A percentile compares a stretch with the other conserved stretches of the same genome.
Conservation (phyloP, 768 basidiomycete species). For the Mrakia gelida region DNA sequence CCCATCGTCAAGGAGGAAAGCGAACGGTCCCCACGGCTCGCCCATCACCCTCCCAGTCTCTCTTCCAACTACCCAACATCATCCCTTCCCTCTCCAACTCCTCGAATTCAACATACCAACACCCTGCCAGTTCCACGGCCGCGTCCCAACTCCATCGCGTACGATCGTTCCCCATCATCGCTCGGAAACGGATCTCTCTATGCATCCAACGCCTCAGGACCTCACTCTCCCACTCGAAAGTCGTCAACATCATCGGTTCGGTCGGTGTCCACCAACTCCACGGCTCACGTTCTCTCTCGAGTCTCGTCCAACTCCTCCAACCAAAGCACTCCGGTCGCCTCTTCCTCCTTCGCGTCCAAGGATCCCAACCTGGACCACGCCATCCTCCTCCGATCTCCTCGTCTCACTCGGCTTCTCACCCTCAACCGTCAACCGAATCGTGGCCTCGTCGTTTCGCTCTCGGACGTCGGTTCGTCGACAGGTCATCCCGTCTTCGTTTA, state of each 20-base stretch:
- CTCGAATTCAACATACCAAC: not conserved
- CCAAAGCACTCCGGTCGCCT: not conserved
- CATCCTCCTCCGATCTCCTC: constrained; percentile 63
- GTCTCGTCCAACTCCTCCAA: not conserved
- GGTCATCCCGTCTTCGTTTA: constrained; percentile 88
- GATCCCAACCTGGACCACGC: constrained; percentile 20
- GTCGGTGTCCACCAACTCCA: not conserved
- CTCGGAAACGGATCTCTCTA: not conserved
- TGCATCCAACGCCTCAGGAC: not conserved
- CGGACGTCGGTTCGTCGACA: constrained; percentile 79
- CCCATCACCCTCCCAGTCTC: not conserved
- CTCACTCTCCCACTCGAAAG: not conserved
- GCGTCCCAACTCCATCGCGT: not conserved
- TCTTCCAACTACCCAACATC: not conserved
- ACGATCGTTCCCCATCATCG: not conserved
- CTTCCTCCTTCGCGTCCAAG: not conserved
- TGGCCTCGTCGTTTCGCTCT: constrained; percentile 80
- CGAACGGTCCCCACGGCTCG: not conserved
- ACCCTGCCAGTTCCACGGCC: not conserved
- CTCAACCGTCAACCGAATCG: constrained; percentile 74
- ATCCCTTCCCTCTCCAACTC: not conserved
- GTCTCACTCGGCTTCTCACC: constrained; percentile 73
- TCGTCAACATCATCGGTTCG: not conserved
- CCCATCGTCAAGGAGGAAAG: not conserved
- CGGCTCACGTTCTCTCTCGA: not conserved